Base-by-base conservation (phyloP, 805 yeast genomes). In the Nakazawaea pomicola region DNA sequence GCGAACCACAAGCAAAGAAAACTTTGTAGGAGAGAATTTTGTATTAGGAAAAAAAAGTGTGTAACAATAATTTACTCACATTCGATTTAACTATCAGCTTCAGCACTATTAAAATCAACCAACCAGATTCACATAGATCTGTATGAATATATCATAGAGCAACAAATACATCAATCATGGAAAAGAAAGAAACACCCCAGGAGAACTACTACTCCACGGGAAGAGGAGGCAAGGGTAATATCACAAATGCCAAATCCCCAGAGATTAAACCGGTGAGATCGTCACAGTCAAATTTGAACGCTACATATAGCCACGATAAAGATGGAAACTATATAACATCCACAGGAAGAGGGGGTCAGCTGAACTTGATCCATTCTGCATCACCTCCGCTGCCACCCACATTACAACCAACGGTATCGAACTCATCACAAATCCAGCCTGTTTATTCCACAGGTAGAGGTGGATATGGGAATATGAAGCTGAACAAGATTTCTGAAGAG, bases 301-400 rank as follows among this genome's bases (percentile, higher is more conserved):
- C 58, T 10, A 49, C 52, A 12, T 55, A 49, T 44, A 49, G 49
- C 39, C 60, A 57, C 17, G 62, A 58, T 35, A 55, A 51, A 29
- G 48, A 58, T 19, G 64, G 61, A 3, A 50, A 56, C 12, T 62
- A 64, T 6, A 65, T 62, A 44, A 64, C 70, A 44, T 67, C 76
- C n/a, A 69, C 79, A 0, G 80, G 80, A 6, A 58, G 80, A 48
- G 81, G 81, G 23, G 81, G 80, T 8, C 75, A 74, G 4, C 78
- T 78, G 11, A 75, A 75, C 49, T 65, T 73, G 36, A 56, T 64
- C 38, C 60, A 67, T 24, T 59, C 68, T 6, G 56, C 57, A 29
- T 58, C 60, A 25, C 52, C 61, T 1, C 80, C 78, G 3, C 65
- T 72, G 9, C 78, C 78, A 4, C 53, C 47, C 25, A 44, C 49